phyloP scores from a whole-genome alignment of 1,284 basidiomycete species.

The Moesziomyces parantarcticus region DNA sequence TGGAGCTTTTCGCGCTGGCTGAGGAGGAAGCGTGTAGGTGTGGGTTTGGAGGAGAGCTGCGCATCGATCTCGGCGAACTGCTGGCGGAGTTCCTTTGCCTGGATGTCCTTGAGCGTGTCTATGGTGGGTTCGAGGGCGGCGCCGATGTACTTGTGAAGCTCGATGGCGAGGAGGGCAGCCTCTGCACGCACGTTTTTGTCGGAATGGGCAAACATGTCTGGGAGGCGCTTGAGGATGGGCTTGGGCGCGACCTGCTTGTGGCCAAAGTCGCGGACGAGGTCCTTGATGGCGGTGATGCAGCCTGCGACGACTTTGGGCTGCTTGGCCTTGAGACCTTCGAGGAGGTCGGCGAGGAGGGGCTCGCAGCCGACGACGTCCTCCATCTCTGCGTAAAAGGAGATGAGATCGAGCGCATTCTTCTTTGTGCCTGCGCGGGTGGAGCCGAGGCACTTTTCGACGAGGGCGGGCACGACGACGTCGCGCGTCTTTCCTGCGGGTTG shows the following conservation, averaged over 20 bases:
- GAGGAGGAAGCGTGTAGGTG: conserved; percentile 81
- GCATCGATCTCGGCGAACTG: conserved; percentile 85
- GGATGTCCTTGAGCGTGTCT: conserved; percentile 95
- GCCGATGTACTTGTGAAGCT: conserved; percentile 89
- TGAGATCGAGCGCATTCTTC: conserved; percentile 85
- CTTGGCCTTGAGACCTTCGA: conserved; percentile 87
- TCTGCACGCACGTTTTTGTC: conserved; percentile 97
- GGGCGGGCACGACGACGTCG: conserved; percentile 82
- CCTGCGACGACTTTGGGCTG: conserved; percentile 94
- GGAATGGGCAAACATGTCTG: conserved; percentile 92
- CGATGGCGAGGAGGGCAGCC: conserved; percentile 80
- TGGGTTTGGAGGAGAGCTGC: conserved; percentile 83
- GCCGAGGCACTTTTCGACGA: conserved; percentile 96
- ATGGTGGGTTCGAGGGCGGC: conserved; percentile 86
- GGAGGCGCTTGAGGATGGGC: conserved; percentile 83
- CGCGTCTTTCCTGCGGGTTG: conserved; percentile 79
- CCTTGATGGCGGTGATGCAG: conserved; percentile 81
- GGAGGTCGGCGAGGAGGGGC: conserved; percentile 84
- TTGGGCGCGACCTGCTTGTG: conserved; percentile 79
- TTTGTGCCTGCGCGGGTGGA: conserved; percentile 88
- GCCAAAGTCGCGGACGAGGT: conserved; percentile 81
- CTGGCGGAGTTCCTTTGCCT: conserved; percentile 94
- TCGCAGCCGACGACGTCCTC: conserved; percentile 81
- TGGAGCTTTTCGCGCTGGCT: conserved; percentile 72
- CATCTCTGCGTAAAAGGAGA: conserved; percentile 89